Evolutionary conservation across 805 yeast species (phyloP), one percentile per base, ranked within the genome.

Genomic region (Starmera caribaea): DNA sequence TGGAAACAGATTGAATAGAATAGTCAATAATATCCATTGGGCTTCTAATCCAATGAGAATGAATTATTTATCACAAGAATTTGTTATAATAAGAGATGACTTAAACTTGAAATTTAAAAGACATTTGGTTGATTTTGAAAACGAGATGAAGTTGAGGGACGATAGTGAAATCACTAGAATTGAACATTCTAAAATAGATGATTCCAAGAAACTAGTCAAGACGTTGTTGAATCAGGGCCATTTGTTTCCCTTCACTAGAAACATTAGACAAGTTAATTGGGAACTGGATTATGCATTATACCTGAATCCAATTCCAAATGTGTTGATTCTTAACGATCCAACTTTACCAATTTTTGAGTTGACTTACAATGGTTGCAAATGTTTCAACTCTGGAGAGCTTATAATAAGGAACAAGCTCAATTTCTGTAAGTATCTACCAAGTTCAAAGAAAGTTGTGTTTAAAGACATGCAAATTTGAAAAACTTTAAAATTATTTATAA

Each of bases 161-260:
- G 51, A 53, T 14, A 34, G 35, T 16, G 39, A 42, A 10, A 33
- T 30, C 32, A 29, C 28, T 30, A 24, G 29, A 16, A 35, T 38
- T 15, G 21, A 36, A 14, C 63, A 79, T 0, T 57, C 74, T 5
- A 74, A 73, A 38, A 57, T 73, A 3, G 61, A 63, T 33, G 83
- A 80, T 55, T 75, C 87, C 0, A 68, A 86, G 45, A 80, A 81
- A 51, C 59, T 88, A 3, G 85, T 82, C 14, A 80, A 83, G 46
- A 88, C 97, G 0, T 44, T 92, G 1, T 59, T 92, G 11, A 95
- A 86, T 53, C 99, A 92, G 60, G 92, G 92, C 1, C 82, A 77
- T 53, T 57, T 92, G 35, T 82, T 92, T 28, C 98, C 98, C 11
- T 87, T 89, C 53, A 62, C 77, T 2, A 59, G 66, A 15, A 59